These are phyloP conservation scores for Beauveria sp. DNA, from an alignment of 2,329 filamentous ascomycete genomes.

Conservation along the genomic window DNA sequence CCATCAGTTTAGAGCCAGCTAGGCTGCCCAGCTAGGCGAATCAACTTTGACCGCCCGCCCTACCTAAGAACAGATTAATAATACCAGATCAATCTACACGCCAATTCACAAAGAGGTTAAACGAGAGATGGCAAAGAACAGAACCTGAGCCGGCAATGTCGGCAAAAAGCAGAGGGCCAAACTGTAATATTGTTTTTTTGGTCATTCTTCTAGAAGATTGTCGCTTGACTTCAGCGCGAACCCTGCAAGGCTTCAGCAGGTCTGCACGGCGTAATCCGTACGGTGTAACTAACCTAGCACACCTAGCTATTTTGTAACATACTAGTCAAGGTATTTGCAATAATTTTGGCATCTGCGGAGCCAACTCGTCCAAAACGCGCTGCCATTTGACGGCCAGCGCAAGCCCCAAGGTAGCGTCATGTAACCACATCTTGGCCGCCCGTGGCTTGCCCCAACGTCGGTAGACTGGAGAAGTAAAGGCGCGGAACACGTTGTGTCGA, in stretches of 20 bases:
- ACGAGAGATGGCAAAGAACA: background rate
- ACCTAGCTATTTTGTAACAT: background rate
- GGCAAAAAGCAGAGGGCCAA: background rate
- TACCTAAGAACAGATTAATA: background rate
- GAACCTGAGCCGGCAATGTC: background rate
- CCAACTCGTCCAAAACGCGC: background rate
- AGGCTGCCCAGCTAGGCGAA: no score
- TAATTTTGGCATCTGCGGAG: background rate
- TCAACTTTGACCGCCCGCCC: background rate
- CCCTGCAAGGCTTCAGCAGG: conserved; percentile 7
- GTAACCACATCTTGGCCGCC: background rate
- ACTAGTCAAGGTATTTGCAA: background rate
- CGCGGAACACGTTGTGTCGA: no score
- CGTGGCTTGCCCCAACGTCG: background rate
- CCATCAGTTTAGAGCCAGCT: no score
- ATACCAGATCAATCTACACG: background rate
- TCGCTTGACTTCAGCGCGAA: background rate
- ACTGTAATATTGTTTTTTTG: background rate
- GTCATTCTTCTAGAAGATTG: background rate
- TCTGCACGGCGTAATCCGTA: background rate
- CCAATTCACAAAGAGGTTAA: background rate
- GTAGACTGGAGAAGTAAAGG: no score
- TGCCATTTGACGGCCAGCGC: background rate
- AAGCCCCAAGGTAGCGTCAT: background rate
- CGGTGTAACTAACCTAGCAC: background rate